Evolutionary conservation across 345 rosid genomes (phyloP).

Genomic region (Pistacia integerrima): DNA sequence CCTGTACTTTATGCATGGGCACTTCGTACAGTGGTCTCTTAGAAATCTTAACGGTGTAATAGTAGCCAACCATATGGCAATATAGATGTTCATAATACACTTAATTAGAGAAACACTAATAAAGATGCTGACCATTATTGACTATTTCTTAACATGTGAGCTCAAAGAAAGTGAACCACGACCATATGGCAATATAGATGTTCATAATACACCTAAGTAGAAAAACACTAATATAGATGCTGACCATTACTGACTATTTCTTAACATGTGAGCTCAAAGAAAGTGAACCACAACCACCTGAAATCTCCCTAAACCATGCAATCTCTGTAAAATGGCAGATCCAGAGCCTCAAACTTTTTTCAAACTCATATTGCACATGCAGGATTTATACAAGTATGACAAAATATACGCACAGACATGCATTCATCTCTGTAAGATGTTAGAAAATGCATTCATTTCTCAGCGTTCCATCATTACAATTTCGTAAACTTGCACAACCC

Average conservation of each 20-base stretch:
- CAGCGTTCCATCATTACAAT: not conserved
- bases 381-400: not conserved
- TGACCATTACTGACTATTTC: not conserved
- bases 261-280: not conserved
- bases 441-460: not conserved
- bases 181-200: not conserved
- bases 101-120: not conserved
- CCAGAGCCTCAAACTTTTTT: not conserved
- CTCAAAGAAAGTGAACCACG: not conserved
- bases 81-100: not conserved
- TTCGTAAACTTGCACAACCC: constrained; percentile 8
- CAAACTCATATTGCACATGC: not conserved
- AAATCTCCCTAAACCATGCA: not conserved
- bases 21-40: not conserved
- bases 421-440: not conserved
- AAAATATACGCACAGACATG: not conserved
- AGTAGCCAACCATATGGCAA: constrained; percentile 4
- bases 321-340: not conserved
- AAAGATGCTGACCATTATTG: not conserved
- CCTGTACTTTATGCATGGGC: not conserved
- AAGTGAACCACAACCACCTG: constrained; percentile 4
- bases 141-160: not conserved
- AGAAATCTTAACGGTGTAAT: not conserved
- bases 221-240: not conserved
- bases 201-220: not conserved